A percentile compares a stretch with the other conserved stretches of the same genome.
Evolutionary conservation across 352 stramenopile genomes (phyloP).

Genomic region (Globisporangium lucens): DNA sequence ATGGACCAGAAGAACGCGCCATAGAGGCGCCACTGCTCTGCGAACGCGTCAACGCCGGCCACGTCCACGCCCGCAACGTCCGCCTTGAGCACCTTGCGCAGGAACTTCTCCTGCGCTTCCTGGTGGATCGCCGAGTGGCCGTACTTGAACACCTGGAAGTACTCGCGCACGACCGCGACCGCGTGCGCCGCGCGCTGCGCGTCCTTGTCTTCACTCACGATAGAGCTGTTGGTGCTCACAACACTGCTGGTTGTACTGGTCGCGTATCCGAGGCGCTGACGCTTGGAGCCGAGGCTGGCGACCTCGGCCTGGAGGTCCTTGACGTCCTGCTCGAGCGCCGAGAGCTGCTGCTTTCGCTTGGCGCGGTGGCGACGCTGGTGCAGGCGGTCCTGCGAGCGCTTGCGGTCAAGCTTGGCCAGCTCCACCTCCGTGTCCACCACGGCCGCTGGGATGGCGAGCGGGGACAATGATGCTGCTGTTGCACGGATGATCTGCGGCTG

Average conservation of each 20-base stretch:
- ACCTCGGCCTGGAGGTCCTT: slow-evolving; percentile 12
- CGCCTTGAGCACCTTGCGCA: slow-evolving; percentile 3
- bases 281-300: slow-evolving; percentile 10
- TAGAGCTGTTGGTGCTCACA: background rate
- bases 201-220: background rate
- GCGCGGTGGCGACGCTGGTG: slow-evolving; percentile 17
- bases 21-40: slow-evolving; percentile 15
- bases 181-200: background rate
- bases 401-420: slow-evolving; percentile 15
- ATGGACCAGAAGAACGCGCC: slow-evolving; percentile 19
- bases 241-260: background rate
- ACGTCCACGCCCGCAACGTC: slow-evolving; percentile 12
- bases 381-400: slow-evolving; percentile 16
- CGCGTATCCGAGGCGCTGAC: slow-evolving; percentile 8
- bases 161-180: slow-evolving; percentile 14
- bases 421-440: background rate
- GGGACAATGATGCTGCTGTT: background rate
- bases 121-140: slow-evolving; percentile 18
- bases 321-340: slow-evolving; percentile 16
- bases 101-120: slow-evolving; percentile 9
- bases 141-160: slow-evolving; percentile 20
- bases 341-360: slow-evolving; percentile 19
- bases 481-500: background rate
- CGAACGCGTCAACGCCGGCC: slow-evolving; percentile 11
- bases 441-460: too few species aligned